Conservation (phyloP, 805 yeast genomes). For the Vanderwaltozyma verrucispora region DNA sequence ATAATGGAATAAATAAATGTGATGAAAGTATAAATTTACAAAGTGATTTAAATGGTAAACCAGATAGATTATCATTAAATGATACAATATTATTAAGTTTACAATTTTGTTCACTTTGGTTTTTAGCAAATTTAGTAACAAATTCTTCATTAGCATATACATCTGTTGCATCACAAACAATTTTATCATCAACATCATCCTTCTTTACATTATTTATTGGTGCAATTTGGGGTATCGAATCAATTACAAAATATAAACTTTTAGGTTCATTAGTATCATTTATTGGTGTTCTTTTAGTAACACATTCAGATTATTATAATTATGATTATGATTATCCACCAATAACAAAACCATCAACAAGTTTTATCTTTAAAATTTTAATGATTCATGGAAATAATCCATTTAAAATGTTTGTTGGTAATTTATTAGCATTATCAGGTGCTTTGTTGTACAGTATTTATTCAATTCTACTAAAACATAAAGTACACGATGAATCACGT, state of each 20-base stretch:
- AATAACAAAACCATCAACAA: slow-evolving; percentile 2
- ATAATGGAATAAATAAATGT: neutral
- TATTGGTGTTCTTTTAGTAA: slow-evolving; percentile 70
- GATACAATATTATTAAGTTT: slow-evolving; percentile 70
- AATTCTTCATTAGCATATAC: slow-evolving; percentile 84
- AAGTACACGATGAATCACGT: slow-evolving; percentile 61
- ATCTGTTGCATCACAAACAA: slow-evolving; percentile 89
- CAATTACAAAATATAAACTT: slow-evolving; percentile 52
- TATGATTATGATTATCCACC: slow-evolving; percentile 4
- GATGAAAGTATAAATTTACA: no score
- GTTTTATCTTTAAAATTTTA: neutral
- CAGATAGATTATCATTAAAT: slow-evolving; percentile 27
- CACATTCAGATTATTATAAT: slow-evolving; percentile 46
- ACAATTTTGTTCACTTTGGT: slow-evolving; percentile 86
- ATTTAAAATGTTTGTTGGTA: slow-evolving; percentile 47
- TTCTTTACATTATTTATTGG: slow-evolving; percentile 88
- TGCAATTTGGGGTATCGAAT: slow-evolving; percentile 58
- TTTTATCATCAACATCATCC: slow-evolving; percentile 82
- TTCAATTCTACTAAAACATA: slow-evolving; percentile 70
- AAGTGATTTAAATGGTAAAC: no score
- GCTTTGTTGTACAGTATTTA: slow-evolving; percentile 89
- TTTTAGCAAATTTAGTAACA: slow-evolving; percentile 75
- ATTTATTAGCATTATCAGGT: slow-evolving; percentile 67
- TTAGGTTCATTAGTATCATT: slow-evolving; percentile 63
- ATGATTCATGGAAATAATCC: slow-evolving; percentile 11